Conservation (phyloP, 495 filamentous ascomycete species). For the Neurospora tetraspora region DNA sequence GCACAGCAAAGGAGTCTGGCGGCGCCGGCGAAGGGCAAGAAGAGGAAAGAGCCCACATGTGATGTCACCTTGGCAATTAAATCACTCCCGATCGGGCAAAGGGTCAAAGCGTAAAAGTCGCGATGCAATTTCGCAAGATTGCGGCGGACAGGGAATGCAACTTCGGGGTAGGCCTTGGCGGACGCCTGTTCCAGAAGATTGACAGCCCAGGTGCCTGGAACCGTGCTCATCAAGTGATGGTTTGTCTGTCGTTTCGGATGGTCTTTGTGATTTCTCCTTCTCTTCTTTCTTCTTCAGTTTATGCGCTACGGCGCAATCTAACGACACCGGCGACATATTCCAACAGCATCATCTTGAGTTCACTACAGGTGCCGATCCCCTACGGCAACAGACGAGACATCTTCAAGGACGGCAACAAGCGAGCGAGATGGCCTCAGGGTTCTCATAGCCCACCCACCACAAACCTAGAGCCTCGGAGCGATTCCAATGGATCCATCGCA, state of each 20-base stretch:
- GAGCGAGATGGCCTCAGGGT: conserved; percentile 16
- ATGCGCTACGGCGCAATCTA: conserved; percentile 10
- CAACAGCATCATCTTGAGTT: not conserved
- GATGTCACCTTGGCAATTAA: not conserved
- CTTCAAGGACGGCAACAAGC: not conserved
- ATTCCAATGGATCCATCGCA: conserved; percentile 12
- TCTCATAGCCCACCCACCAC: conserved; percentile 8
- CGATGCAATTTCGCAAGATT: conserved; percentile 21
- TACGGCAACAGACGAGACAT: not conserved
- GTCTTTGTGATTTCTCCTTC: not conserved
- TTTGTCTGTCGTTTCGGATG: not conserved
- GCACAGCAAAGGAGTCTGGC: not conserved
- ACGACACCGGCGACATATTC: not conserved
- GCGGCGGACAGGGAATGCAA: conserved; percentile 15
- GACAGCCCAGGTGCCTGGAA: not conserved
- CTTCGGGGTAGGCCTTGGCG: conserved; percentile 3
- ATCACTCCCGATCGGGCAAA: not conserved
- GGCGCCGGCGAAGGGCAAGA: not conserved
- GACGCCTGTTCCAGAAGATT: not conserved
- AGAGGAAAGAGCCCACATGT: not conserved
- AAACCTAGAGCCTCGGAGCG: not conserved
- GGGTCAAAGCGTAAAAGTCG: conserved; percentile 15
- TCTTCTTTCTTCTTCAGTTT: conserved; percentile 1
- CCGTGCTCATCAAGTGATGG: not conserved
- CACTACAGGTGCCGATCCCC: not conserved